Evolutionary conservation across 2,329 filamentous ascomycete genomes (phyloP).

Genomic region (Alternaria brassicae): DNA sequence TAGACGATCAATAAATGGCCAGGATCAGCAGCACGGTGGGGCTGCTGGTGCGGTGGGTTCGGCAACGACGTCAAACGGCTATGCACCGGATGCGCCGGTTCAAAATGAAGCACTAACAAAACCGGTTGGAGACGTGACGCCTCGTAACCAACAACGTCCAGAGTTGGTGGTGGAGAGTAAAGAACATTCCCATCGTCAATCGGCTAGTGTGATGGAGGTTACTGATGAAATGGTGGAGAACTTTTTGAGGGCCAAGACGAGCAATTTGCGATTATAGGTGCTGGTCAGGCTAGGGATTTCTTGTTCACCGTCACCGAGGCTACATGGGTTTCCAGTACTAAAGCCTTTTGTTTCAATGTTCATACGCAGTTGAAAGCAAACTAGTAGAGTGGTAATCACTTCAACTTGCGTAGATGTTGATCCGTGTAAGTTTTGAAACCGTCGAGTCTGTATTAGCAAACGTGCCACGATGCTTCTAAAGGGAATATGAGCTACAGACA

Average conservation of each 20-base stretch:
- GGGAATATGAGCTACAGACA: neutral
- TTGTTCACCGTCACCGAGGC: neutral
- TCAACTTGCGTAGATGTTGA: neutral
- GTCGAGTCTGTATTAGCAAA: neutral
- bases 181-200: neutral
- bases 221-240: constrained; percentile 30
- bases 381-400: neutral
- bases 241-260: constrained; percentile 31
- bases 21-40: neutral
- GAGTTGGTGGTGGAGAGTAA: neutral
- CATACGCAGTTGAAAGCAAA: neutral
- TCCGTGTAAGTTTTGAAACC: neutral
- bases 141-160: neutral
- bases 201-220: neutral
- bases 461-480: neutral
- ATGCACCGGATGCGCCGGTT: constrained; percentile 1
- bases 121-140: neutral
- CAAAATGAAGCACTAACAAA: neutral
- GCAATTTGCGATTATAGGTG: constrained; percentile 9
- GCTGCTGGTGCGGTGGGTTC: neutral
- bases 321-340: neutral
- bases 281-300: neutral
- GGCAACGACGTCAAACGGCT: constrained; percentile 1
- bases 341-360: neutral
- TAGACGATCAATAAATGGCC: neutral